These are phyloP conservation scores for Prunus mira DNA, from an alignment of 306 rosid species.

Conservation along the genomic window DNA sequence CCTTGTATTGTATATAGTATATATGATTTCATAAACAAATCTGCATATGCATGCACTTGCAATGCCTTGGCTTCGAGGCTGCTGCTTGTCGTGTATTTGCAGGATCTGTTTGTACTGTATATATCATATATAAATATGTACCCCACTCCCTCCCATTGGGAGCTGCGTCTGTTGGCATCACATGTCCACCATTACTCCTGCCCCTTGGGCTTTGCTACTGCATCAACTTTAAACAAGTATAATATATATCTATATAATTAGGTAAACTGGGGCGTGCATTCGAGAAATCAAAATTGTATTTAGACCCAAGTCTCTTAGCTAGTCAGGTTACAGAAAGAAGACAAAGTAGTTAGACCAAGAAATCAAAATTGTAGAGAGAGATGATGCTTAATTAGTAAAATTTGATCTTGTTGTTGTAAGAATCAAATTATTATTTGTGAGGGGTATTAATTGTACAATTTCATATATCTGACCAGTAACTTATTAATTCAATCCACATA, in stretches of 20 bases:
- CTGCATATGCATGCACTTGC: too few relatives aligned
- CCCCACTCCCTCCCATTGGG: background rate
- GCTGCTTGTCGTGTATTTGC: too few relatives aligned
- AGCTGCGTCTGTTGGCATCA: slow-evolving; percentile 17
- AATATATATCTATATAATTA: too few relatives aligned
- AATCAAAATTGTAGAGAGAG: background rate
- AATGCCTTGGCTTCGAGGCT: too few relatives aligned
- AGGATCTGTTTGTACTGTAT: too few relatives aligned
- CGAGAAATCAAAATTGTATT: background rate
- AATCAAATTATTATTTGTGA: background rate
- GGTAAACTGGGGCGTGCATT: too few relatives aligned
- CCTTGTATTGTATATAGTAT: too few relatives aligned
- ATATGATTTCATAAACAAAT: too few relatives aligned
- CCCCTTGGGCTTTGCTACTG: too few relatives aligned
- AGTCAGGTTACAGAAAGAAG: background rate
- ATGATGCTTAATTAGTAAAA: background rate
- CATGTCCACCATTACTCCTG: slow-evolving; percentile 7
- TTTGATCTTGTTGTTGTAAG: background rate
- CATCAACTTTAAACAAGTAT: too few relatives aligned
- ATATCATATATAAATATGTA: background rate
- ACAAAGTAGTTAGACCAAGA: background rate
- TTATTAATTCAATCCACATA: background rate
- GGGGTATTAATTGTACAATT: background rate
- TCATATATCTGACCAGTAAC: background rate
- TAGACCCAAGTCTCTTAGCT: background rate